Evolutionary conservation across 208 protist species (phyloP), one percentile per base, ranked within the genome.

Genomic region (Crithidia mellificae): DNA sequence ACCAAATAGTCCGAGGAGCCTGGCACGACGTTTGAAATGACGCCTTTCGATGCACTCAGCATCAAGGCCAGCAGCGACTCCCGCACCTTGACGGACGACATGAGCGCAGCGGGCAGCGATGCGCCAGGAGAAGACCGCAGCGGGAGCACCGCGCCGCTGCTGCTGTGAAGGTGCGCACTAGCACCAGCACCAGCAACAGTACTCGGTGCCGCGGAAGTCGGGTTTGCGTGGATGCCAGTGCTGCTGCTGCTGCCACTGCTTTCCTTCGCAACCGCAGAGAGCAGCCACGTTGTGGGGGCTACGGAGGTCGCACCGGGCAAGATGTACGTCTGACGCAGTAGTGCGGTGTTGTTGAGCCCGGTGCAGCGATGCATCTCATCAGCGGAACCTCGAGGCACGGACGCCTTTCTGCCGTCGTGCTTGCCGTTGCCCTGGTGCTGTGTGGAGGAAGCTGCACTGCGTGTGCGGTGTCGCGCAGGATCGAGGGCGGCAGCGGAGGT

Each of bases 341-440:
- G 29, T 6, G 63, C 54, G 20, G 54, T 39, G 47, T 76, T 76
- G 63, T 20, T 70, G 11, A 76, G 49, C 7, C 70, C 70, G 30
- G 70, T 76, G 49, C 70, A 76, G n/a, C 70, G 70, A 9, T 44
- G 39, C 32, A n/a, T 6, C 49, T 64, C 55, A 15, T 64, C 46
- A 5, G 24, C 3, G 6, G 2, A n/a, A 36, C 11, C 22, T 9
- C 17, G 36, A 6, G 22, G 30, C 22, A 22, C 7, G 17, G 43
- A 2, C 24, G 19, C n/a, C 2, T 19, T 53, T 1, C 6, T 41
- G n/a, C 22, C 7, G 9, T 9, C 17, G 17, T 8, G 6, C 1
- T 9, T 38, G 43, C 19, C 25, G 8, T 17, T 50, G 57, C 34
- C n/a, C n/a, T n/a, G n/a, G n/a, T n/a, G n/a, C n/a, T n/a, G n/a